These are phyloP conservation scores for Hura crepitans DNA, from an alignment of 441 rosid species.

Conservation along the genomic window DNA sequence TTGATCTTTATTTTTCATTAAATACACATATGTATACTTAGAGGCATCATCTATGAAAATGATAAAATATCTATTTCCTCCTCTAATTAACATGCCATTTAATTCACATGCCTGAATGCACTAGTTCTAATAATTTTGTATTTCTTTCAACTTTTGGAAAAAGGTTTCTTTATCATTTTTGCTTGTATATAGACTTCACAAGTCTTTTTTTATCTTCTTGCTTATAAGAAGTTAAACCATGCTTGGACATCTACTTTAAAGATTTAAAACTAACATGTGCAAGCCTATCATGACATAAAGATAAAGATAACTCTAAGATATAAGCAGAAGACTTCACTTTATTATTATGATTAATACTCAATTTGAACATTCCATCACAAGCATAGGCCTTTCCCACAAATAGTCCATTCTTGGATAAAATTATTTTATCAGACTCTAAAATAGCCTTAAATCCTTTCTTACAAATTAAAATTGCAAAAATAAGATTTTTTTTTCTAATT, in stretches of 20 bases:
- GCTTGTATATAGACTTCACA: constrained; percentile 5
- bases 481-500: background rate
- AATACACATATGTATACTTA: background rate
- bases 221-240: background rate
- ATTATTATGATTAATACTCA: background rate
- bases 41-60: background rate
- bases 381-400: background rate
- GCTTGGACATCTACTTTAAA: background rate
- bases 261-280: background rate
- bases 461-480: background rate
- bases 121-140: background rate
- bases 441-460: too few species aligned
- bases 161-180: background rate
- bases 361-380: constrained; percentile 9
- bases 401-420: background rate
- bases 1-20: too few species aligned
- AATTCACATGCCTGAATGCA: too few species aligned
- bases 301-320: background rate
- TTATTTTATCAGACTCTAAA: too few species aligned
- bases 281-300: constrained; percentile 4
- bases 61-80: too few species aligned
- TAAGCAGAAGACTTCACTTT: background rate
- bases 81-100: too few species aligned
- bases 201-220: background rate
- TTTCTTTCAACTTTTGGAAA: background rate